Evolutionary conservation across 163 green algal genomes (phyloP).

Genomic region (Scenedesmus sp.): DNA sequence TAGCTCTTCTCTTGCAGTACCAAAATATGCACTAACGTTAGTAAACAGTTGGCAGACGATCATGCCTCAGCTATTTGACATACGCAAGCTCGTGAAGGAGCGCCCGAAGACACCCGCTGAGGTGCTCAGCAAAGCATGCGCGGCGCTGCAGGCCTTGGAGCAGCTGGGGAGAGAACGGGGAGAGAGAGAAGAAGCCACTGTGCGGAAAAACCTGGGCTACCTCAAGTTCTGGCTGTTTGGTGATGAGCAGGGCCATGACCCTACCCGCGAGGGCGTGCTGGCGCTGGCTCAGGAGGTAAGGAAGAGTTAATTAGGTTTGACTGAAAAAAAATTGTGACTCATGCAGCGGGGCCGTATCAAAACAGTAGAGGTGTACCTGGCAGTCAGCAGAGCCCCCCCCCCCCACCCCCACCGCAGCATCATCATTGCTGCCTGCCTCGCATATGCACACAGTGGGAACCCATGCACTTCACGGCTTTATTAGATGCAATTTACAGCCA

Average conservation of each 20-base stretch:
- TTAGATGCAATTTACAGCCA: no score
- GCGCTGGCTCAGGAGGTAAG: slow-evolving; percentile 71
- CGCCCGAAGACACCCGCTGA: slow-evolving; percentile 19
- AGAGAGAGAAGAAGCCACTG: slow-evolving; percentile 27
- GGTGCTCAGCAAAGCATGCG: slow-evolving; percentile 34
- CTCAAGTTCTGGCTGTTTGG: slow-evolving; percentile 82
- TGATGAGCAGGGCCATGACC: slow-evolving; percentile 73
- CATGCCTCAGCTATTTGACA: slow-evolving; percentile 37
- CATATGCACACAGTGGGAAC: neutral
- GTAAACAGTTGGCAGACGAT: neutral
- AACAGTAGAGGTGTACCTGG: neutral
- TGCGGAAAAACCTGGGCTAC: slow-evolving; percentile 43
- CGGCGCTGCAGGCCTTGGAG: slow-evolving; percentile 19
- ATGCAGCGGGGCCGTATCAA: neutral
- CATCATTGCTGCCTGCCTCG: neutral
- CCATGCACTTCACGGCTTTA: neutral
- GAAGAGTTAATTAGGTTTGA: no score
- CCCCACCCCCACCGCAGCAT: neutral
- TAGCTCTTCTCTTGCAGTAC: neutral
- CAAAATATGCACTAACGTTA: neutral
- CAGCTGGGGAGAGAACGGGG: neutral
- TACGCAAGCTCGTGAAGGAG: slow-evolving; percentile 52
- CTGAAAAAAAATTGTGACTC: no score
- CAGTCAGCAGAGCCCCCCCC: neutral
- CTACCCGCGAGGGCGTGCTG: slow-evolving; percentile 77